These are phyloP conservation scores for Cryptosporidium sp. DNA, from an alignment of 169 alveolate species.

Conservation along the genomic window DNA sequence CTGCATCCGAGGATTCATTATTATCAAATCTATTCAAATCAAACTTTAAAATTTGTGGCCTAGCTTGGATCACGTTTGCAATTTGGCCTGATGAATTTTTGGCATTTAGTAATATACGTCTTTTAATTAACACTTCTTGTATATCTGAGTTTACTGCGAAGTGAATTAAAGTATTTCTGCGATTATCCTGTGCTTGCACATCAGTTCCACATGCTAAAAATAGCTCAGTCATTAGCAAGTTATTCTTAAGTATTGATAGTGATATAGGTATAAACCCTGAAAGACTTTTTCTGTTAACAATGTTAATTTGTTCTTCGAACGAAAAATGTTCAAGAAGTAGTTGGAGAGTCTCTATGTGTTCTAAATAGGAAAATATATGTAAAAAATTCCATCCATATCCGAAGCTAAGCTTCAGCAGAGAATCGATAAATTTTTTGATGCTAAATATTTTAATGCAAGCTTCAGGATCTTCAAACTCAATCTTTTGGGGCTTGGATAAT, in stretches of 20 bases:
- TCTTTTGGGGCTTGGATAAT: neutral
- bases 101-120: neutral
- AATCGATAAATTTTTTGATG: conserved; percentile 1
- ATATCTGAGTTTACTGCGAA: conserved; percentile 11
- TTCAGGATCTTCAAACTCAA: neutral
- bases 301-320: conserved; percentile 14
- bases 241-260: conserved; percentile 16
- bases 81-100: conserved; percentile 64
- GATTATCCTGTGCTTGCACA: conserved; percentile 32
- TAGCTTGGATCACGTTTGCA: conserved; percentile 13
- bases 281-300: conserved; percentile 9
- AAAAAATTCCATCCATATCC: conserved; percentile 59
- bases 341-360: conserved; percentile 37
- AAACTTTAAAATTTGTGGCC: neutral
- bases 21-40: conserved; percentile 9
- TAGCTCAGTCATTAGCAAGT: conserved; percentile 20
- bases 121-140: conserved; percentile 40
- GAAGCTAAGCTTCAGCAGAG: conserved; percentile 15
- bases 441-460: neutral
- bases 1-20: neutral
- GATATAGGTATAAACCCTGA: conserved; percentile 58
- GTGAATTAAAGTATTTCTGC: conserved; percentile 70
- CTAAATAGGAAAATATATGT: conserved; percentile 23
- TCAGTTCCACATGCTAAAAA: conserved; percentile 53
- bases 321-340: conserved; percentile 26